Percentiles rank a stretch among this genome's conserved stretches.
Conservation (phyloP, 495 filamentous ascomycete genomes). For the Hapsidospora chrysogenum region DNA sequence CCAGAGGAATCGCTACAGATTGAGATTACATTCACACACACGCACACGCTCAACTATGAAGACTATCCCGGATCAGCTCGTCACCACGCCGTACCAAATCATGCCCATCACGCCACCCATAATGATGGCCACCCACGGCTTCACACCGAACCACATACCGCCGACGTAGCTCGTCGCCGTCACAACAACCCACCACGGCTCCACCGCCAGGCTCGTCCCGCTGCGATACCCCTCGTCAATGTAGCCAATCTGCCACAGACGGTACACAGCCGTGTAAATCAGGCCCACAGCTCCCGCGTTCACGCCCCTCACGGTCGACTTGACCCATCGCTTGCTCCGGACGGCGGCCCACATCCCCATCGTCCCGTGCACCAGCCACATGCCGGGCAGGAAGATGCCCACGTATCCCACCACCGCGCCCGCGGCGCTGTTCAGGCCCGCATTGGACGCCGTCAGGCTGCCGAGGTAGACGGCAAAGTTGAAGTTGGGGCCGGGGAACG, state of each 20-base stretch:
- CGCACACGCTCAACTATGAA: not conserved
- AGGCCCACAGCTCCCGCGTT: constrained; percentile 66
- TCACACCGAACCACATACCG: constrained; percentile 43
- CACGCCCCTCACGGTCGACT: constrained; percentile 43
- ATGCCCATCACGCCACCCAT: constrained; percentile 48
- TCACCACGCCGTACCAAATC: constrained; percentile 42
- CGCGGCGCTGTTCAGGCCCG: constrained; percentile 12
- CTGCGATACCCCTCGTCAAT: constrained; percentile 33
- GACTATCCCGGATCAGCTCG: not conserved
- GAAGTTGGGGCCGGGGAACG: constrained; percentile 77
- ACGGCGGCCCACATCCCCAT: constrained; percentile 55
- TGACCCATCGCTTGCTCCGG: constrained; percentile 34
- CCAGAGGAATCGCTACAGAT: too few relatives aligned
- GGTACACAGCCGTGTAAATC: constrained; percentile 76
- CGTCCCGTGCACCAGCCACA: constrained; percentile 46
- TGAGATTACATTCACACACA: not conserved
- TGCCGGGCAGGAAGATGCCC: constrained; percentile 58
- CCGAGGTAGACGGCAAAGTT: constrained; percentile 76
- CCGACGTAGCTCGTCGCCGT: constrained; percentile 44
- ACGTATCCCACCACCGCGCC: constrained; percentile 45
- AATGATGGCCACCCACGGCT: constrained; percentile 45
- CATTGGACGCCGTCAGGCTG: constrained; percentile 32
- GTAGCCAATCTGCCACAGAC: constrained; percentile 65
- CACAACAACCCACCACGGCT: constrained; percentile 65
- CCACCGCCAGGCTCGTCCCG: constrained; percentile 42